A percentile compares a stretch with the other conserved stretches of the same genome.
These are phyloP conservation scores for Bocquillonia castaneifolia DNA, from an alignment of 441 rosid genomes.

Conservation along the genomic window DNA sequence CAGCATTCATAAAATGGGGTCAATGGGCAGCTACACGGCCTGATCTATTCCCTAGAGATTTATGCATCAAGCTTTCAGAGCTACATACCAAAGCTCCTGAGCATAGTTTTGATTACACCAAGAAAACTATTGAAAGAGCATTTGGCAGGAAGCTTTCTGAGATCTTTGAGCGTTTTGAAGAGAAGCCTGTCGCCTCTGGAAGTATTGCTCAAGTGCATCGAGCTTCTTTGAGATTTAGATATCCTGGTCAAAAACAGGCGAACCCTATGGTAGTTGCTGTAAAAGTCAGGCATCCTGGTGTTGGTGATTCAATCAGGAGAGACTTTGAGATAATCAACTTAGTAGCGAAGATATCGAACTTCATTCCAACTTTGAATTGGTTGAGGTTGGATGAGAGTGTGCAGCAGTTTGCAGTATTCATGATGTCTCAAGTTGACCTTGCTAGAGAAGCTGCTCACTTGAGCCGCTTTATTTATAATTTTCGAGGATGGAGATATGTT, in stretches of 20 bases:
- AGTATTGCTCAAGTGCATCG: conserved; percentile 99
- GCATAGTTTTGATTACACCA: conserved; percentile 88
- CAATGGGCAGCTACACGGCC: conserved; percentile 99
- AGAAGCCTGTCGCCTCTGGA: conserved; percentile 92
- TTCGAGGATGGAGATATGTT: conserved; percentile 94
- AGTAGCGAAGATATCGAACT: conserved; percentile 64
- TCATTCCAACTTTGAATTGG: conserved; percentile 88
- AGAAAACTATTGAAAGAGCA: conserved; percentile 79
- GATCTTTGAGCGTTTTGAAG: conserved; percentile 89
- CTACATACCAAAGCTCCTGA: conserved; percentile 90
- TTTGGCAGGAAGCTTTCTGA: conserved; percentile 88
- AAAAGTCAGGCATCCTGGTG: conserved; percentile 99
- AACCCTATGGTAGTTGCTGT: conserved; percentile 91
- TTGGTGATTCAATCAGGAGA: conserved; percentile 94
- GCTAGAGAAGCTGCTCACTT: conserved; percentile 99
- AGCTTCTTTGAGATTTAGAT: conserved; percentile 76
- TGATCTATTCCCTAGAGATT: conserved; percentile 91
- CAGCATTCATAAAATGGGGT: conserved; percentile 99
- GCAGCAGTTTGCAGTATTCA: conserved; percentile 94
- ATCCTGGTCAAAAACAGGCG: conserved; percentile 67
- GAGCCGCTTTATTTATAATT: conserved; percentile 91
- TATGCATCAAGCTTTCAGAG: conserved; percentile 86
- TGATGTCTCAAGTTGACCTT: conserved; percentile 99
- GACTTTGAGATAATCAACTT: conserved; percentile 84
- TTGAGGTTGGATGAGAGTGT: conserved; percentile 94